Percentiles rank a stretch among this genome's conserved stretches.
Evolutionary conservation across 2,329 filamentous ascomycete species (phyloP).

Genomic region (Penicillium griseofulvum): DNA sequence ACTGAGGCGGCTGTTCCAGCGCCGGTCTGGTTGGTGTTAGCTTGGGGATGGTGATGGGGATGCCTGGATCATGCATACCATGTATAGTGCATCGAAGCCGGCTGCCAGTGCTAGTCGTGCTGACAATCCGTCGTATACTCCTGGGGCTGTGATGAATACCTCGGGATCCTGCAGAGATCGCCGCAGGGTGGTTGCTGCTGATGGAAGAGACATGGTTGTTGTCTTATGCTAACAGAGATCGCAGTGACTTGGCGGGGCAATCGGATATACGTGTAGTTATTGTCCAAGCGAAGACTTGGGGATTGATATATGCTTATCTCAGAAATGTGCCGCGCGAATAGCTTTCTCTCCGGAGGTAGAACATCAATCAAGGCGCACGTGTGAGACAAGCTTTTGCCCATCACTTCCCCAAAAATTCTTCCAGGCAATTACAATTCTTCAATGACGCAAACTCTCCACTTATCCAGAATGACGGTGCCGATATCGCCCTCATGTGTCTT

Average conservation of each 20-base stretch:
- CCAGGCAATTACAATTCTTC: background rate
- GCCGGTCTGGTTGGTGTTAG: conserved; percentile 42
- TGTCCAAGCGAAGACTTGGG: background rate
- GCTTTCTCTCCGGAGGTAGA: background rate
- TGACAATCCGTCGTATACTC: conserved; percentile 53
- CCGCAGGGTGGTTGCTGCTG: conserved; percentile 34
- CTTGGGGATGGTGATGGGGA: background rate
- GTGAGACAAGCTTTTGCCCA: conserved; percentile 11
- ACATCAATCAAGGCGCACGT: background rate
- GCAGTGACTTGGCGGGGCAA: background rate
- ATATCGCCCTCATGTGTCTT: conserved; percentile 20
- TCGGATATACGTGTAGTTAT: background rate
- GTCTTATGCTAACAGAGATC: background rate
- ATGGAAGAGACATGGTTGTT: conserved; percentile 23
- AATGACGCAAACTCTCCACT: conserved; percentile 18
- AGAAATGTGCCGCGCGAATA: background rate
- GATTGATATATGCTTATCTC: background rate
- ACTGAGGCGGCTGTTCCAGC: conserved; percentile 51
- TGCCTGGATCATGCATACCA: conserved; percentile 38
- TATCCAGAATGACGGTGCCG: conserved; percentile 14
- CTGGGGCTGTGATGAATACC: conserved; percentile 46
- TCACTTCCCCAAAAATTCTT: conserved; percentile 7
- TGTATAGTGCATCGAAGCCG: conserved; percentile 52
- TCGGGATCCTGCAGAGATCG: conserved; percentile 33
- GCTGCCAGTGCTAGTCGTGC: conserved; percentile 49